These are phyloP conservation scores for Immersiella caudata DNA, from an alignment of 495 filamentous ascomycete species.

Conservation along the genomic window DNA sequence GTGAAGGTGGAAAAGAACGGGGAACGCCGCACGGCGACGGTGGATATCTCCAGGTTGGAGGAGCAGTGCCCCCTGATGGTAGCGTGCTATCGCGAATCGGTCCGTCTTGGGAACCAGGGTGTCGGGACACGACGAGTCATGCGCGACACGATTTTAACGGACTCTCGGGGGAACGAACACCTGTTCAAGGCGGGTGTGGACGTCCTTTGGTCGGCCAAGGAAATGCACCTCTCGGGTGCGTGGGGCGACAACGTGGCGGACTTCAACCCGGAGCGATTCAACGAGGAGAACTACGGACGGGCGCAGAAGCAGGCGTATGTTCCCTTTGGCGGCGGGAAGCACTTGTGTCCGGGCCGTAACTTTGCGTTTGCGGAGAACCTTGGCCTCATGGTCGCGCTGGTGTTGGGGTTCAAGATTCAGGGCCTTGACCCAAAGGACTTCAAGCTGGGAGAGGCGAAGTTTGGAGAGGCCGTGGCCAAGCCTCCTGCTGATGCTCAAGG, in stretches of 20 bases:
- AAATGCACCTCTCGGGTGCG: slow-evolving; percentile 30
- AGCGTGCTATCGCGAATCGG: slow-evolving; percentile 28
- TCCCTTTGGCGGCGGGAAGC: slow-evolving; percentile 50
- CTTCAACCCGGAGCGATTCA: slow-evolving; percentile 41
- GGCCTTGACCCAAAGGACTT: slow-evolving; percentile 17
- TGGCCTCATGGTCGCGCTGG: slow-evolving; percentile 39
- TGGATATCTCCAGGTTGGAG: slow-evolving; percentile 15
- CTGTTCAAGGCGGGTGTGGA: slow-evolving; percentile 40
- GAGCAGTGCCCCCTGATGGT: slow-evolving; percentile 25
- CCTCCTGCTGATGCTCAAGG: slow-evolving; percentile 26
- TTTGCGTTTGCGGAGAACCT: slow-evolving; percentile 49
- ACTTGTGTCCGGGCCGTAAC: slow-evolving; percentile 50
- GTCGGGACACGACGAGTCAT: slow-evolving; percentile 31
- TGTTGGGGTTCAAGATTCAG: slow-evolving; percentile 45
- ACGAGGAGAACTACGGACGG: slow-evolving; percentile 25
- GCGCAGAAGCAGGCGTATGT: slow-evolving; percentile 34
- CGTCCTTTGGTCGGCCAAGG: slow-evolving; percentile 33
- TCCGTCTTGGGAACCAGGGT: slow-evolving; percentile 24
- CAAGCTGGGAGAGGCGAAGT: slow-evolving; percentile 19
- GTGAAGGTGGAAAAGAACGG: not conserved
- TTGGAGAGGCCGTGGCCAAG: slow-evolving; percentile 17
- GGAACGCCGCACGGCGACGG: not conserved
- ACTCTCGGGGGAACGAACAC: slow-evolving; percentile 27
- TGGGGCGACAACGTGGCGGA: slow-evolving; percentile 38
- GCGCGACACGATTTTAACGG: slow-evolving; percentile 37